Evolutionary conservation across 2,329 filamentous ascomycete genomes (phyloP).

Genomic region (Claviceps sorghi): DNA sequence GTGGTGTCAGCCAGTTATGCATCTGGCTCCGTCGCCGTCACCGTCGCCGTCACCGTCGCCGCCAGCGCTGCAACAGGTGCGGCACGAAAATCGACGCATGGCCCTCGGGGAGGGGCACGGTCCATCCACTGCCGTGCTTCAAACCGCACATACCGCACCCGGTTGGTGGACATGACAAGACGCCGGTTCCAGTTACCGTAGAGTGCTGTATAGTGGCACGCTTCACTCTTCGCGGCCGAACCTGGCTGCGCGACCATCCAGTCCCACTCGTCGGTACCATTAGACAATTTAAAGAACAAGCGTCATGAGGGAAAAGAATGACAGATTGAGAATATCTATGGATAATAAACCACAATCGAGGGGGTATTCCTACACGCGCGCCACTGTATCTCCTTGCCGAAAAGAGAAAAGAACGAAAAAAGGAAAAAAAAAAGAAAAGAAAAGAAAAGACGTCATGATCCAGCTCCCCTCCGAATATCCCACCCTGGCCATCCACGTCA

Average conservation of each 20-base stretch:
- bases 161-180: no score
- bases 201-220: background rate
- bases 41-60: no score
- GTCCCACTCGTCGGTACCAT: background rate
- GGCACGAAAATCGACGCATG: no score
- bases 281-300: no score
- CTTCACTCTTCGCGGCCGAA: background rate
- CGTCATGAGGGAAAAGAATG: background rate
- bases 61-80: no score
- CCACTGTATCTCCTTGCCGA: background rate
- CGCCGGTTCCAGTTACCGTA: background rate
- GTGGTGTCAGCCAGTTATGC: no score
- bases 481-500: conserved; percentile 39
- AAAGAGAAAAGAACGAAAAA: background rate
- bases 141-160: no score
- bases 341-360: background rate
- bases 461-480: conserved; percentile 33
- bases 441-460: conserved; percentile 16
- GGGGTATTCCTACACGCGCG: background rate
- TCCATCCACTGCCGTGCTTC: no score
- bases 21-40: no score
- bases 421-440: no score
- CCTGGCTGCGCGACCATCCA: background rate
- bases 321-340: background rate
- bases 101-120: no score